Evolutionary conservation across 768 basidiomycete genomes (phyloP), one percentile per base, ranked within the genome.

Genomic region (Termitomyces sp.): DNA sequence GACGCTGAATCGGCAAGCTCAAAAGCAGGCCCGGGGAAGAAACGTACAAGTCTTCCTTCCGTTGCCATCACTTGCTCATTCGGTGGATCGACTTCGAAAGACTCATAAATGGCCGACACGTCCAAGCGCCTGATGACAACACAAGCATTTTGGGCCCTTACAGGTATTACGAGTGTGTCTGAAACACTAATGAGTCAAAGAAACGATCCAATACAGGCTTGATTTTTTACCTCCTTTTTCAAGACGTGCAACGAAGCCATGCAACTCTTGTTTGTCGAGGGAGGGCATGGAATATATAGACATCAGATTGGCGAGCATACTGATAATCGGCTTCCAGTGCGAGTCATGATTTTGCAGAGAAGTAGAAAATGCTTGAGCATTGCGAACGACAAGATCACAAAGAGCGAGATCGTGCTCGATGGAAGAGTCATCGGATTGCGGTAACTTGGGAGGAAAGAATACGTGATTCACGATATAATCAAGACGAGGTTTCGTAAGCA

Each of bases 141-240:
- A 10, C 71, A 78, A 3, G 77, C 80, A 49, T 83, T 83, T 56
- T 84, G 83, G 0, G 73, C 71, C 24, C 67, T 68, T 32, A 84
- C 69, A 5, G 70, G 70, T 42, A 78, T 68, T 20, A 68, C 65
- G 4, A 76, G 55, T 8, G 70, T 63, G 52, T 74, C 81, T 82
- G 46, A 26, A 48, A 26, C 8, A 31, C 5, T 34, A 8, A 4
- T 36, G 24, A 46, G 49, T 14, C 3, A 20, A 27, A n/a, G 29
- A 47, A 16, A 44, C 4, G n/a, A 26, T 31, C 0, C 14, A 36
- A 18, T 5, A 41, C 8, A 9, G 12, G 10, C 41, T 6, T 29
- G n/a, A n/a, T 29, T 61, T 7, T 31, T 37, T 60, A 69, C 67
- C 69, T 55, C 63, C 62, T 0, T 44, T 36, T 0, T 22, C 2